Conservation (phyloP, 1,284 basidiomycete genomes). For the Fomitopsis schrenkii region DNA sequence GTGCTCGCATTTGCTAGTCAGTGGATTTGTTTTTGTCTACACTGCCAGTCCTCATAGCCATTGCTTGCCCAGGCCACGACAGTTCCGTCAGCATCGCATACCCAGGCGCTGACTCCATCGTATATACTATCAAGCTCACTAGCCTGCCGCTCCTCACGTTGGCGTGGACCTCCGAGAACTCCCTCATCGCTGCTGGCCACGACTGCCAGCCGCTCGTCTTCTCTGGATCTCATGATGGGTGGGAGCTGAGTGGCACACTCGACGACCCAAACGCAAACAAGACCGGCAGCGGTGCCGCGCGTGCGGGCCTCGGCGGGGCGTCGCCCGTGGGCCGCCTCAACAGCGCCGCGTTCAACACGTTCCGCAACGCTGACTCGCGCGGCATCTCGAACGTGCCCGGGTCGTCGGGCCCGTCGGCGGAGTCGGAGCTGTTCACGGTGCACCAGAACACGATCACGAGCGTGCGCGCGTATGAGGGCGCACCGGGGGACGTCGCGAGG, state of each 20-base stretch:
- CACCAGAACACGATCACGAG: constrained; percentile 99
- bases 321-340: constrained; percentile 80
- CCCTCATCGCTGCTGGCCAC: constrained; percentile 90
- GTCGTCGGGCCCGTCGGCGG: constrained; percentile 36
- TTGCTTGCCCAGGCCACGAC: constrained; percentile 70
- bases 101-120: constrained; percentile 59
- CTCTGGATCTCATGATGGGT: constrained; percentile 66
- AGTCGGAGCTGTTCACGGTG: constrained; percentile 81
- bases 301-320: constrained; percentile 33
- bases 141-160: constrained; percentile 82
- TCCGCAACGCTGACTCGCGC: constrained; percentile 89
- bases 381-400: constrained; percentile 57
- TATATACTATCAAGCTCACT: constrained; percentile 71
- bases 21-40: constrained; percentile 26
- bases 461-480: constrained; percentile 73
- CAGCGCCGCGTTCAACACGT: constrained; percentile 93
- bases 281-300: constrained; percentile 33
- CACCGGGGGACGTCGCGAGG: constrained; percentile 56
- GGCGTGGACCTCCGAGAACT: constrained; percentile 79
- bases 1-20: constrained; percentile 87
- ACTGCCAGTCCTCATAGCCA: background rate
- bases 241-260: constrained; percentile 77
- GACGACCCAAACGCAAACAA: constrained; percentile 70
- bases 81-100: constrained; percentile 89
- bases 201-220: constrained; percentile 96